Percentiles rank a stretch among this genome's conserved stretches.
These are phyloP conservation scores for Syncephalastrum sp. DNA, from an alignment of 371 early-diverging fungal species.

Conservation along the genomic window DNA sequence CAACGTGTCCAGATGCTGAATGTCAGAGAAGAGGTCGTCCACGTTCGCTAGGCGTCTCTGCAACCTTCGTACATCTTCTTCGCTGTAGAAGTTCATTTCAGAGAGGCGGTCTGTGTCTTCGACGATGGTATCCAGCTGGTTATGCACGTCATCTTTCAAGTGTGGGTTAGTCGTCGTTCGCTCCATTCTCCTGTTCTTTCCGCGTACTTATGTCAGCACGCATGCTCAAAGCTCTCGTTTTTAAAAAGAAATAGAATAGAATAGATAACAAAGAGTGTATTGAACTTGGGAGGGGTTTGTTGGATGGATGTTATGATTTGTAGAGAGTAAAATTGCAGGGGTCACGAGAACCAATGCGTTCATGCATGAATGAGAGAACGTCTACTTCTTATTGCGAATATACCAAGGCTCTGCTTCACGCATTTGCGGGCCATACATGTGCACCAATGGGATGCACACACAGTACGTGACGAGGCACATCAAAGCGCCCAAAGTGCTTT, in stretches of 20 bases:
- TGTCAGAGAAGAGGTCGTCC: too few relatives aligned
- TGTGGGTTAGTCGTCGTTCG: too few relatives aligned
- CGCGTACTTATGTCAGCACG: constrained; percentile 2
- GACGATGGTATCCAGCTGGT: background rate
- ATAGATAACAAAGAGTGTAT: too few relatives aligned
- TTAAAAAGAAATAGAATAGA: background rate
- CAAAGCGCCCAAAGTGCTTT: constrained; percentile 20
- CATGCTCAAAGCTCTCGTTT: background rate
- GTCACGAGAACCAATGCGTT: background rate
- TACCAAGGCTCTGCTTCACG: constrained; percentile 11
- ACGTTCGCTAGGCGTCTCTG: background rate
- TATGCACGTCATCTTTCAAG: too few relatives aligned
- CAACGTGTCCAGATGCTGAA: constrained; percentile 1
- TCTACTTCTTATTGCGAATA: background rate
- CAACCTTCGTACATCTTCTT: too few relatives aligned
- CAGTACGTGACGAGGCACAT: constrained; percentile 13
- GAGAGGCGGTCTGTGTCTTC: too few relatives aligned
- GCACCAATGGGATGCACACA: constrained; percentile 24
- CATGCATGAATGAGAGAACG: background rate
- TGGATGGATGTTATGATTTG: background rate
- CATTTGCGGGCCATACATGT: constrained; percentile 16
- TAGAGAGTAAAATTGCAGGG: constrained; percentile 3
- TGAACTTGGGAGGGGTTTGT: background rate
- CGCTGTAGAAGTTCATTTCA: too few relatives aligned
- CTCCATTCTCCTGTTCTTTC: too few relatives aligned